Evolutionary conservation across 257 asterid species (phyloP).

Genomic region (Oldenlandia corymbosa): DNA sequence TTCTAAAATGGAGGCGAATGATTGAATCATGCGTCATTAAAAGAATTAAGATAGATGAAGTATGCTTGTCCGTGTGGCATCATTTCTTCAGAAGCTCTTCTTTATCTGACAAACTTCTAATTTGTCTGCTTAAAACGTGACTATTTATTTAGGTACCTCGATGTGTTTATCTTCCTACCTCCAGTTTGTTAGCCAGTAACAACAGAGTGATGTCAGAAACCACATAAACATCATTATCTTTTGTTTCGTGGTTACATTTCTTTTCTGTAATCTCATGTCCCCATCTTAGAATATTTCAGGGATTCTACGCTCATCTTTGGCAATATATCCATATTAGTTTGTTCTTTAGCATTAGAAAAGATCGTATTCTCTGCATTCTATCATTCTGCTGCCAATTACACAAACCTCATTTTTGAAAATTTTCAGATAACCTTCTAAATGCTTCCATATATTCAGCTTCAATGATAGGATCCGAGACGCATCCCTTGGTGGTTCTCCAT

Average conservation of each 20-base stretch:
- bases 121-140: neutral
- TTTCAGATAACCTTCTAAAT: neutral
- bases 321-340: neutral
- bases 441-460: slow-evolving; percentile 47
- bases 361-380: neutral
- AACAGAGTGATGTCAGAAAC: too few relatives aligned
- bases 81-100: neutral
- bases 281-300: neutral
- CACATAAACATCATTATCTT: neutral
- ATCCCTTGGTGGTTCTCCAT: slow-evolving; percentile 92
- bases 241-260: neutral
- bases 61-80: neutral
- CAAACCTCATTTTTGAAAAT: neutral
- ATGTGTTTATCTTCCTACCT: neutral
- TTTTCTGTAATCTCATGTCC: too few relatives aligned
- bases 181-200: neutral
- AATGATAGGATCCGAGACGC: slow-evolving; percentile 97
- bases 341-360: neutral
- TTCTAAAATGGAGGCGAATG: neutral
- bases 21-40: neutral
- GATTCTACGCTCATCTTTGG: neutral
- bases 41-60: slow-evolving; percentile 9
- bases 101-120: neutral
- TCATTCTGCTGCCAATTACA: neutral
- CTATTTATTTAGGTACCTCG: neutral